Base-by-base conservation (phyloP, 2,329 filamentous ascomycete genomes). In the Diaporthe humulicola region DNA sequence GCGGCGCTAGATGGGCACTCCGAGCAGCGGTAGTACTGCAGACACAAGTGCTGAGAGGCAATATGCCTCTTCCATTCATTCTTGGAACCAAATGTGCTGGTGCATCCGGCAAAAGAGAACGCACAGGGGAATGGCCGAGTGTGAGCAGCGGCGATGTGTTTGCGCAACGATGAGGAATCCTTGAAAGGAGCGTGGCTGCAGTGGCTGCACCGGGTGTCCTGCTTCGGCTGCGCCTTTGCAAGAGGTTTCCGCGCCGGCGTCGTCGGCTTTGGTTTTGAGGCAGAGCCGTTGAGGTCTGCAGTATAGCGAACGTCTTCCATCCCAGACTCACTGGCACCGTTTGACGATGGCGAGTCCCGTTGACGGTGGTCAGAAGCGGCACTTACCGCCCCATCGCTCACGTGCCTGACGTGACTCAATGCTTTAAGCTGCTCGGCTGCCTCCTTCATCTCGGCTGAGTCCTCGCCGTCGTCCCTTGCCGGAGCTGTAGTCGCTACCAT, bases 1-100 rank as follows among this genome's bases (percentile, higher is more conserved):
- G 84, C 83, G 2, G 86, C 85, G 73, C 84, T 87, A 74, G 88
- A 86, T 0, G 90, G 88, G 74, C 91, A 93, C 2, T 88, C 86
- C 0, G 91, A 92, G 77, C 91, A 93, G 28, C 91, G 88, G 78
- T 93, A 93, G 78, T 89, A 93, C 66, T 89, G 89, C 25, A 93
- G 81, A 77, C 91, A 93, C 30, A 99, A 89, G 84, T 99, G 97
- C 79, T 98, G 95, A 0, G 95, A 98, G 22, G 92, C 90, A 81
- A 98, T 95, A 81, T 99, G 97, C 4, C 96, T 91, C 84, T 98
- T 98, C 96, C 96, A 99, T 83, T 98, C 96, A 81, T 98, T 98
- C 85, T 98, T 98, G 22, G 94, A 96, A 1, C 93, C 92, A 82
- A 98, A 98, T 0, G 92, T 94, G 78, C 95, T 95, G 0, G 85